Percentiles rank a stretch among this genome's conserved stretches.
phyloP scores from a whole-genome alignment of 495 filamentous ascomycete species.

The Darksidea phi region DNA sequence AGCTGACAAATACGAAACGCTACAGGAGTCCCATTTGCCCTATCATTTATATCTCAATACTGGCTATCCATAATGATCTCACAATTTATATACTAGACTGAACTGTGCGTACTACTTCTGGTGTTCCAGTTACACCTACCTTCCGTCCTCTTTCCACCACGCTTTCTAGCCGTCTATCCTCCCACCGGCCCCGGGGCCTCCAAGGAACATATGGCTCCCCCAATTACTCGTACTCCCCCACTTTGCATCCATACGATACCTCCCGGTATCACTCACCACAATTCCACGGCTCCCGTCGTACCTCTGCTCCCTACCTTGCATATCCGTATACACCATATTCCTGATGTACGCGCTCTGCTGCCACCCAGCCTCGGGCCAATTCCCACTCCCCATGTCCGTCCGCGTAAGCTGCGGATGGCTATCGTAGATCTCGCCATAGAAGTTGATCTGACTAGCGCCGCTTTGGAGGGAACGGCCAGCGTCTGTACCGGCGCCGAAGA shows the following conservation, averaged over 20 bases:
- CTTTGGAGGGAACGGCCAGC: constrained; percentile 4
- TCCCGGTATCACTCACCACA: constrained; percentile 15
- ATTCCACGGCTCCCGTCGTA: constrained; percentile 17
- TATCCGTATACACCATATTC: constrained; percentile 20
- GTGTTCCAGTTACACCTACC: too few species aligned
- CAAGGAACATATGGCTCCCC: constrained; percentile 18
- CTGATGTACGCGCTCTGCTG: constrained; percentile 13
- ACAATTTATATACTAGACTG: too few species aligned
- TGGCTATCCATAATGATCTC: too few species aligned
- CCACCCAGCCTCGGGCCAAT: constrained; percentile 20
- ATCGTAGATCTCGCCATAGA: constrained; percentile 26
- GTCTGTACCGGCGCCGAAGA: constrained; percentile 15
- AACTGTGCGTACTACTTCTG: too few species aligned
- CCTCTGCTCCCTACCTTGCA: not conserved
- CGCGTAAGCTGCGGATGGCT: constrained; percentile 18
- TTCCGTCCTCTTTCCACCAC: too few species aligned
- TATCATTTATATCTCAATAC: too few species aligned
- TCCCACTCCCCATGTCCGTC: constrained; percentile 24
- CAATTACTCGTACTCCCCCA: not conserved
- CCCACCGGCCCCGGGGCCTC: constrained; percentile 20
- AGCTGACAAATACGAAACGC: too few species aligned
- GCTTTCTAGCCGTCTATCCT: constrained; percentile 6
- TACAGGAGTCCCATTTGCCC: too few species aligned
- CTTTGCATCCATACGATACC: constrained; percentile 14
- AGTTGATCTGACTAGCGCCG: constrained; percentile 4